Percentiles rank a stretch among this genome's conserved stretches.
Conservation (phyloP, 78 protist species). For the Andalucia godoyi region DNA sequence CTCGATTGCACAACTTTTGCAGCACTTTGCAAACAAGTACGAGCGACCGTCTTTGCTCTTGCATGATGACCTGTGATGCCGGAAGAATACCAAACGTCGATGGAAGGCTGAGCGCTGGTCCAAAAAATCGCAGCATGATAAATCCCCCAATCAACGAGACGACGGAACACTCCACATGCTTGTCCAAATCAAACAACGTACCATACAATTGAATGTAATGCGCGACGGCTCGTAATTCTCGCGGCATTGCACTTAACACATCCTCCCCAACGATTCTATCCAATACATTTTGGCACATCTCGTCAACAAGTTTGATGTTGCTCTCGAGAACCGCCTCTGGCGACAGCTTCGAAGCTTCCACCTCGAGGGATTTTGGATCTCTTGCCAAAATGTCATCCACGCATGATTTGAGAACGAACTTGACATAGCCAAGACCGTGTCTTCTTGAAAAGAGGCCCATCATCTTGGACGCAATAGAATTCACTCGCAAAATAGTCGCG, state of each 20-base stretch:
- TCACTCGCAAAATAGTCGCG: not conserved
- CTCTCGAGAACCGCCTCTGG: not conserved
- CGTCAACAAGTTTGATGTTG: not conserved
- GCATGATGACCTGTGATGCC: not conserved
- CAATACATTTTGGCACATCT: not conserved
- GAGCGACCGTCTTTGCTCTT: too few species aligned
- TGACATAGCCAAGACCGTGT: not conserved
- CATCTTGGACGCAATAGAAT: not conserved
- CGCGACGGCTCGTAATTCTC: not conserved
- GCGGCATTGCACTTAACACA: not conserved
- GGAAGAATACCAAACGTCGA: not conserved
- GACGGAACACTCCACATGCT: not conserved
- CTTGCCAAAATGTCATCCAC: not conserved
- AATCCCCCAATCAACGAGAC: not conserved
- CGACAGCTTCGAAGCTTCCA: not conserved
- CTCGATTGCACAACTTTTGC: not conserved
- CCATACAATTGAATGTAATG: not conserved
- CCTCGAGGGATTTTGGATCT: not conserved
- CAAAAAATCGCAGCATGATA: not conserved
- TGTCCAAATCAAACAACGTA: not conserved
- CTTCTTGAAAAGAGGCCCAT: not conserved
- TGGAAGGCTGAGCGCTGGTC: not conserved
- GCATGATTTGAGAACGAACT: not conserved
- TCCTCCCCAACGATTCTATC: slow-evolving; percentile 1
- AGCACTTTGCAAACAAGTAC: not conserved